Percentiles rank a stretch among this genome's conserved stretches.
Evolutionary conservation across 148 eudicot genomes (phyloP).

Genomic region (Vaccinium myrtillus): DNA sequence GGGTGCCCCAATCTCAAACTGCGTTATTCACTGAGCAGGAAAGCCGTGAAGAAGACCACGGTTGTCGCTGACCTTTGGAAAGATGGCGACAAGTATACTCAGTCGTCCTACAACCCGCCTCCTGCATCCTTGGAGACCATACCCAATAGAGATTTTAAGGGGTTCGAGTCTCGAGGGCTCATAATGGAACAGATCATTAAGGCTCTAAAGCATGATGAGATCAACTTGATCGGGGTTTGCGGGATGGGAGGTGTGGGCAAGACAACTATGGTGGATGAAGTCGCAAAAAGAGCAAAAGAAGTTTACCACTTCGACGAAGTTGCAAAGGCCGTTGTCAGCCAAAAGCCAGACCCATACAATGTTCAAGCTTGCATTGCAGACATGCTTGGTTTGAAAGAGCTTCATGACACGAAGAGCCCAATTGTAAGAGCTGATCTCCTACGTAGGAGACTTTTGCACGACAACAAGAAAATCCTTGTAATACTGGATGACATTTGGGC

Average conservation of each 20-base stretch:
- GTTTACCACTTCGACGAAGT: not conserved
- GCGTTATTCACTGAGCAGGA: no score
- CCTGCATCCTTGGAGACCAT: no score
- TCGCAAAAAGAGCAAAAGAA: not conserved
- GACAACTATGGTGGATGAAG: not conserved
- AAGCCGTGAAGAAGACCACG: not conserved
- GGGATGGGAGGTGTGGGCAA: not conserved
- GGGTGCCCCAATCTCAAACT: no score
- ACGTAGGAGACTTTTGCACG: constrained; percentile 27
- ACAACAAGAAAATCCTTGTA: constrained; percentile 22
- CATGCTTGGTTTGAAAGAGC: not conserved
- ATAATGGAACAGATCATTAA: not conserved
- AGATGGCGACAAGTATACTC: not conserved
- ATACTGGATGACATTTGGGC: constrained; percentile 51
- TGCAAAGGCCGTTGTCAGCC: not conserved
- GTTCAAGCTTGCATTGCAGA: not conserved
- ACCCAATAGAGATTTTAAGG: not conserved
- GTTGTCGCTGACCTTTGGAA: not conserved
- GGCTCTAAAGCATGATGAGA: not conserved
- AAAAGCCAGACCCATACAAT: not conserved
- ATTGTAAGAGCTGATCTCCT: constrained; percentile 29
- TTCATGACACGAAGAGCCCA: not conserved
- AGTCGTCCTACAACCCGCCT: no score
- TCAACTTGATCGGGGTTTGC: not conserved
- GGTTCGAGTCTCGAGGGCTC: not conserved